phyloP scores from a whole-genome alignment of 345 rosid species.

The Excoecaria agallocha region DNA sequence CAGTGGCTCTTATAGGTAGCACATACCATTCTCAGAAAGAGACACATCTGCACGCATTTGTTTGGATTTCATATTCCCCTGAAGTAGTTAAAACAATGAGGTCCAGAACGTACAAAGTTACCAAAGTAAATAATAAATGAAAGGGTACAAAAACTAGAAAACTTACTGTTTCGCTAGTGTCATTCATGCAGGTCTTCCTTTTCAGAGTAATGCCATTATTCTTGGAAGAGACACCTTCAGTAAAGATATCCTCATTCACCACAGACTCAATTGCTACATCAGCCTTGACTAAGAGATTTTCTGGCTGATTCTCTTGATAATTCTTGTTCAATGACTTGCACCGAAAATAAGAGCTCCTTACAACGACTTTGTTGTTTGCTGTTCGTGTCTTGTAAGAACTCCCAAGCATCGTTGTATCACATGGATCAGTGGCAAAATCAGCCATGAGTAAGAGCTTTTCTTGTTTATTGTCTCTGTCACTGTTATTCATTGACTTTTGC shows the following conservation, averaged over 20 bases:
- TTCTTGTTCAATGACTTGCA: slow-evolving; percentile 12
- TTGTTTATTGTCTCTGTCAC: slow-evolving; percentile 32
- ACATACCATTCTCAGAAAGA: slow-evolving; percentile 36
- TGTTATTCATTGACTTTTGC: slow-evolving; percentile 45
- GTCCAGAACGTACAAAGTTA: slow-evolving; percentile 3
- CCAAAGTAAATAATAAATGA: no score
- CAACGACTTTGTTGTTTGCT: slow-evolving; percentile 8
- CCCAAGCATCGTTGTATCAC: not conserved
- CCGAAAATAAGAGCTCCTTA: slow-evolving; percentile 27
- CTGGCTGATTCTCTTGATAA: slow-evolving; percentile 4
- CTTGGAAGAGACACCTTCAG: slow-evolving; percentile 21
- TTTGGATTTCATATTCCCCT: slow-evolving; percentile 60
- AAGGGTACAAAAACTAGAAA: not conserved
- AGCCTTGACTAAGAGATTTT: not conserved
- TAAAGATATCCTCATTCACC: slow-evolving; percentile 19
- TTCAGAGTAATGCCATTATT: slow-evolving; percentile 38
- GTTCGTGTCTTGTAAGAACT: slow-evolving; percentile 9
- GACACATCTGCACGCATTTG: slow-evolving; percentile 40
- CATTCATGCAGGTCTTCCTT: slow-evolving; percentile 50
- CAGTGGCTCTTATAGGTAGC: not conserved
- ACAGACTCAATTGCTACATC: not conserved
- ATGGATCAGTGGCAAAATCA: slow-evolving; percentile 21
- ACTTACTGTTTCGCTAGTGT: slow-evolving; percentile 47
- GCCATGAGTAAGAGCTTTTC: slow-evolving; percentile 29
- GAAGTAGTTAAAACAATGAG: slow-evolving; percentile 26